phyloP scores from a whole-genome alignment of 2,329 filamentous ascomycete genomes.

The Aspergillus sp. region DNA sequence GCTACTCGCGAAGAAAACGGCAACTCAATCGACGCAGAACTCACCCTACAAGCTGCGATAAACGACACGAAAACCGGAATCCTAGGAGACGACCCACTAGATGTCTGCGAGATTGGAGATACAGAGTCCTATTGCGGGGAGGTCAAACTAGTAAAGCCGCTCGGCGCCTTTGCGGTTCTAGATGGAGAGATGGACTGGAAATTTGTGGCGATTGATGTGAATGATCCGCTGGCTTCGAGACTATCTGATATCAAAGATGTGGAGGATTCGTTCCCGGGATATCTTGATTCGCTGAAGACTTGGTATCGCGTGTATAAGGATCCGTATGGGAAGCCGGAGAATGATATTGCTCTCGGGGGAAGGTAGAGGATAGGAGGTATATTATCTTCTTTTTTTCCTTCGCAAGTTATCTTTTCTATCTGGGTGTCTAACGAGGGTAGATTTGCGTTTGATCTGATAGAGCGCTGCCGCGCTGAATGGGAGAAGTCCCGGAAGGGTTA shows the following conservation, averaged over 20 bases:
- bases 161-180: no score
- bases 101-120: no score
- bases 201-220: no score
- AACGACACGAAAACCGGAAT: not conserved
- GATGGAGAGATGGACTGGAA: no score
- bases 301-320: not conserved
- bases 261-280: not conserved
- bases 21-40: not conserved
- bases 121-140: no score
- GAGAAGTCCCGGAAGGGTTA: not conserved
- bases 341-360: not conserved
- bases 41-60: not conserved
- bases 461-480: not conserved
- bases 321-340: not conserved
- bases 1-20: not conserved
- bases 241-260: not conserved
- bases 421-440: not conserved
- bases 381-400: not conserved
- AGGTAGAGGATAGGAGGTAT: not conserved
- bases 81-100: no score
- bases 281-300: not conserved
- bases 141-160: no score
- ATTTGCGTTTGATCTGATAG: not conserved
- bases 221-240: not conserved
- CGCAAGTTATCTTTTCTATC: not conserved